Base-by-base conservation (phyloP, 148 eudicot genomes). In the Chenopodium formosanum region DNA sequence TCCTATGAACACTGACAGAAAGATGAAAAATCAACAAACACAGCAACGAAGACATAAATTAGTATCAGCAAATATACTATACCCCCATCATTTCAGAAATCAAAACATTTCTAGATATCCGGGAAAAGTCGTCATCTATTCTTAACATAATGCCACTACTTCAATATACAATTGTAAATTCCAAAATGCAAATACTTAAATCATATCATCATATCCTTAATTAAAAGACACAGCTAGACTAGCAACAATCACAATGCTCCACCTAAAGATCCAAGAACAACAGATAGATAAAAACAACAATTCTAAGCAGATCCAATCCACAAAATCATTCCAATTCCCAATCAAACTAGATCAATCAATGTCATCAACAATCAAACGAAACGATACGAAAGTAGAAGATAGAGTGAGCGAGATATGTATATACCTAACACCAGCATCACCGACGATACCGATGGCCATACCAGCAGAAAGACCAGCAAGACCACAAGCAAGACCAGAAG, bases 361-460 rank as follows among this genome's bases (percentile, higher is more conserved):
- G 23, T 37, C 6, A 40, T 20, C 67, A 64, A 32, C 6, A 69
- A 12, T 9, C 53, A 12, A 50, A 13, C 53, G 53, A 50, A 50
- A 12, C 63, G 0, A 19, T 58, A 58, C 7, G 5, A 37, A 9
- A 44, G 60, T 13, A 34, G 2, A 23, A 11, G 53, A 27, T 79
- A 13, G 16, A 25, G 44, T 34, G 37, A 40, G 67, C 34, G 68
- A 60, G 81, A 74, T 34, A 82, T 34, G 37, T 34, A 34, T 0
- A 76, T 69, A 92, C 95, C 95, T 90, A 74, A 92, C 95, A 88
- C 95, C 95, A 34, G 93, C 95, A 87, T 91, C 94, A 12, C 94
- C 94, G 32, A 91, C 94, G 50, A 91, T 90, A 23, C 94, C 94
- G 17, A 91, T 92, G 22, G 95, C 95, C 95, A 92, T 92, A 85